Conservation (phyloP, 805 yeast genomes). For the Cyberlindnera meyerae region DNA sequence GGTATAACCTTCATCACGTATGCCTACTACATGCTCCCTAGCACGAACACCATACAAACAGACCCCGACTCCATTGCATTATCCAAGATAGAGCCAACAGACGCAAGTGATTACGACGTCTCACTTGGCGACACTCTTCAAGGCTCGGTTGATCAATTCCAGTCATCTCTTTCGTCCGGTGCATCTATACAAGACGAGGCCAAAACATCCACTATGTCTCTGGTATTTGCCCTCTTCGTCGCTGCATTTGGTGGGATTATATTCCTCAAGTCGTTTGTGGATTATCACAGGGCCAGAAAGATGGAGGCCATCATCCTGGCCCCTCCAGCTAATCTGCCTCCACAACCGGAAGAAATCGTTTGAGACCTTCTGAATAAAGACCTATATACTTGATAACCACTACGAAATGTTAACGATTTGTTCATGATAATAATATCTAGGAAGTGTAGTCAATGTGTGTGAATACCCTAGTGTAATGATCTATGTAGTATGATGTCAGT, state of each 20-base stretch:
- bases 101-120: conserved; percentile 55
- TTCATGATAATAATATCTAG: no score
- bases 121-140: conserved; percentile 24
- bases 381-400: no score
- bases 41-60: conserved; percentile 26
- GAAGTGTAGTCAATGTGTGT: no score
- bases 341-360: conserved; percentile 8
- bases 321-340: conserved; percentile 31
- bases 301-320: conserved; percentile 62
- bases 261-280: conserved; percentile 60
- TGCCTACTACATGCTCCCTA: conserved; percentile 55
- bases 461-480: no score
- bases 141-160: conserved; percentile 25
- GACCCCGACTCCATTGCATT: conserved; percentile 20
- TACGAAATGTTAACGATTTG: no score
- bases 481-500: no score
- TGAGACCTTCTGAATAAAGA: no score
- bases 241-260: conserved; percentile 67
- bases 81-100: conserved; percentile 44
- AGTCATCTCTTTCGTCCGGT: conserved; percentile 20
- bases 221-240: conserved; percentile 52
- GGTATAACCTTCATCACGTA: conserved; percentile 78
- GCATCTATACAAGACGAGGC: conserved; percentile 11
- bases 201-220: conserved; percentile 2
- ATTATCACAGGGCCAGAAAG: conserved; percentile 69